phyloP scores from a whole-genome alignment of 2,329 filamentous ascomycete species.

The Pseudofabraea citricarpa region DNA sequence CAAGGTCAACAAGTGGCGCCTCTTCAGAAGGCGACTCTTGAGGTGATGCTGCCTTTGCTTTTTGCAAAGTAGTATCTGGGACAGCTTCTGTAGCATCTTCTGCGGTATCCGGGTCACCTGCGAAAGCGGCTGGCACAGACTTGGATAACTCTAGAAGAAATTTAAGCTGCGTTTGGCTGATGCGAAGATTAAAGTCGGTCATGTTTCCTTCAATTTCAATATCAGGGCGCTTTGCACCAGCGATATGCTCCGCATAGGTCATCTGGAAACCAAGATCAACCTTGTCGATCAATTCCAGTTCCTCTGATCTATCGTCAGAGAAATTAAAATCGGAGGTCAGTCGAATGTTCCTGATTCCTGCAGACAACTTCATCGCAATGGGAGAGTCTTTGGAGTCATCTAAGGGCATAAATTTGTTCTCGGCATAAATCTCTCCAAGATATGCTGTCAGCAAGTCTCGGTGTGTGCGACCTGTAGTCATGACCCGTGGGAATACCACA shows the following conservation, averaged over 20 bases:
- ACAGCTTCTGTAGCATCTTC: conserved; percentile 74
- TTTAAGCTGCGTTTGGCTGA: conserved; percentile 88
- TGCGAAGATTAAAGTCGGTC: conserved; percentile 84
- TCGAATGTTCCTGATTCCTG: conserved; percentile 87
- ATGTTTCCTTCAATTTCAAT: conserved; percentile 87
- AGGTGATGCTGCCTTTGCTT: conserved; percentile 16
- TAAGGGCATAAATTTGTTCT: conserved; percentile 84
- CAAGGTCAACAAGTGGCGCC: conserved; percentile 46
- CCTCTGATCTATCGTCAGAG: conserved; percentile 64
- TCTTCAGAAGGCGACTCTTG: conserved; percentile 15
- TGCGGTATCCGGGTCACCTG: conserved; percentile 64
- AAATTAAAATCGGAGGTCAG: conserved; percentile 90
- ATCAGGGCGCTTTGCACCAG: conserved; percentile 75
- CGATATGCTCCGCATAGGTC: conserved; percentile 82
- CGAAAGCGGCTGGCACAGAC: conserved; percentile 84
- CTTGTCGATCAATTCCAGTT: conserved; percentile 94
- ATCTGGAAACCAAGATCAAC: conserved; percentile 92
- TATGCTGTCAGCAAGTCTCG: conserved; percentile 88
- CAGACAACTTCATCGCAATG: conserved; percentile 82
- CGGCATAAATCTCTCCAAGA: conserved; percentile 93
- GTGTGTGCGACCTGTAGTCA: conserved; percentile 63
- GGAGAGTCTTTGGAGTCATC: conserved; percentile 70
- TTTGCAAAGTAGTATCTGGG: conserved; percentile 39
- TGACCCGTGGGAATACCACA: conserved; percentile 81
- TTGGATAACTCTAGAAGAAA: conserved; percentile 84